These are phyloP conservation scores for Wolfiporia cocos DNA, from an alignment of 1,284 basidiomycete genomes.

Conservation along the genomic window DNA sequence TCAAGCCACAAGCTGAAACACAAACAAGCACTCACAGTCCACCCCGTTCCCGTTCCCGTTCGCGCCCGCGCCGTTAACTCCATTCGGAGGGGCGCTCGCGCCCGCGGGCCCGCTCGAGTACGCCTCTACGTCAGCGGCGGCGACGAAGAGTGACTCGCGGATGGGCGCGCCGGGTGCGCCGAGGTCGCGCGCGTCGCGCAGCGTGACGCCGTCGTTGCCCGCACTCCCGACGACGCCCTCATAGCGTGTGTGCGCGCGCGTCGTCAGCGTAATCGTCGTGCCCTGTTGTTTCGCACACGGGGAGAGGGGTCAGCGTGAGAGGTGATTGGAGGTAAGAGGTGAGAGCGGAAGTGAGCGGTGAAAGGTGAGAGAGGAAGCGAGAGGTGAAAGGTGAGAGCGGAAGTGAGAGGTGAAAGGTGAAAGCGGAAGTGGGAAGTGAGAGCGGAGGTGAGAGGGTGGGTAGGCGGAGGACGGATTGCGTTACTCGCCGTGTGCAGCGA, in stretches of 20 bases:
- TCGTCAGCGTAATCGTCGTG: constrained; percentile 63
- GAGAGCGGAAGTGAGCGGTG: not conserved
- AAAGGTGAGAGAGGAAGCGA: not conserved
- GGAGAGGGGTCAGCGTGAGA: constrained; percentile 1
- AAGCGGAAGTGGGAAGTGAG: not conserved
- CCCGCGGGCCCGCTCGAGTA: constrained; percentile 74
- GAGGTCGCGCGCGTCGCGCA: constrained; percentile 71
- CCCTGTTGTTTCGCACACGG: constrained; percentile 37
- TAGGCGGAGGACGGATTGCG: too few species aligned
- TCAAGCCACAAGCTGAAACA: too few species aligned
- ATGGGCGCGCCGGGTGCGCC: constrained; percentile 55
- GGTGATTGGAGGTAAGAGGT: not conserved
- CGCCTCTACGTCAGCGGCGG: constrained; percentile 61
- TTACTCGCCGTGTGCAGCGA: too few species aligned
- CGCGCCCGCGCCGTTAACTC: constrained; percentile 56
- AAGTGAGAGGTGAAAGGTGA: not conserved
- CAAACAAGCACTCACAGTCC: constrained; percentile 47
- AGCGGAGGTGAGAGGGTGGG: too few species aligned
- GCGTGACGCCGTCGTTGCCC: constrained; percentile 56
- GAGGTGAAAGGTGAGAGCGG: not conserved
- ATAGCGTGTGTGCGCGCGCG: constrained; percentile 62
- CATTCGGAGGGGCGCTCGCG: constrained; percentile 40
- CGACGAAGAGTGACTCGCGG: constrained; percentile 63
- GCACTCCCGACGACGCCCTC: constrained; percentile 67
- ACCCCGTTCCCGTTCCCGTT: constrained; percentile 34